phyloP scores from a whole-genome alignment of 208 protist genomes.

The Crithidia expoeki region DNA sequence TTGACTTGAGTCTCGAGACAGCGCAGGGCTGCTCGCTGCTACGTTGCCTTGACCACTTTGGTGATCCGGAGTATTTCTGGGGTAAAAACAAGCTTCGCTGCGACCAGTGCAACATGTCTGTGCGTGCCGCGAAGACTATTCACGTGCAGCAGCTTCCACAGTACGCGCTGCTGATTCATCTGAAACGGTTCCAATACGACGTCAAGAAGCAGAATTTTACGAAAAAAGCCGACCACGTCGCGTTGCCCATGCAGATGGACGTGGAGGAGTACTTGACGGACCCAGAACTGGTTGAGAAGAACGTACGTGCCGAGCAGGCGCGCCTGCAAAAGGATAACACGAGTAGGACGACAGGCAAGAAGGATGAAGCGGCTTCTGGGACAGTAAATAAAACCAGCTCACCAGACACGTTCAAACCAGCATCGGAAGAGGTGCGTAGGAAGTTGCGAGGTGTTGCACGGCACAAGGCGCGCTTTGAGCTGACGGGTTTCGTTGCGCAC shows the following conservation, averaged over 20 bases:
- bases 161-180: conserved; percentile 87
- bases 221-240: conserved; percentile 88
- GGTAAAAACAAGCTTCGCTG: conserved; percentile 86
- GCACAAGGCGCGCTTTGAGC: conserved; percentile 81
- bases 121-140: conserved; percentile 82
- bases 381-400: neutral
- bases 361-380: neutral
- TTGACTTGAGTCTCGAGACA: conserved; percentile 87
- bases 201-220: conserved; percentile 60
- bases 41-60: conserved; percentile 77
- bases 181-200: conserved; percentile 93
- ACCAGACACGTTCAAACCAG: conserved; percentile 43
- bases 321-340: conserved; percentile 10
- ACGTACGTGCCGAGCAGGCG: conserved; percentile 22
- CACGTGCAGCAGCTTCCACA: conserved; percentile 85
- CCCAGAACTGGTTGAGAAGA: conserved; percentile 33
- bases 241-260: conserved; percentile 87
- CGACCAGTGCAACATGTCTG: conserved; percentile 63
- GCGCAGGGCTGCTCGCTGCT: conserved; percentile 80
- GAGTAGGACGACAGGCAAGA: neutral
- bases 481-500: conserved; percentile 92
- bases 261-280: conserved; percentile 79
- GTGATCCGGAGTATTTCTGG: conserved; percentile 76
- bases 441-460: conserved; percentile 60
- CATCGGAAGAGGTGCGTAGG: conserved; percentile 37